Evolutionary conservation across 352 stramenopile species (phyloP).

Genomic region (Pythium rishiriense): DNA sequence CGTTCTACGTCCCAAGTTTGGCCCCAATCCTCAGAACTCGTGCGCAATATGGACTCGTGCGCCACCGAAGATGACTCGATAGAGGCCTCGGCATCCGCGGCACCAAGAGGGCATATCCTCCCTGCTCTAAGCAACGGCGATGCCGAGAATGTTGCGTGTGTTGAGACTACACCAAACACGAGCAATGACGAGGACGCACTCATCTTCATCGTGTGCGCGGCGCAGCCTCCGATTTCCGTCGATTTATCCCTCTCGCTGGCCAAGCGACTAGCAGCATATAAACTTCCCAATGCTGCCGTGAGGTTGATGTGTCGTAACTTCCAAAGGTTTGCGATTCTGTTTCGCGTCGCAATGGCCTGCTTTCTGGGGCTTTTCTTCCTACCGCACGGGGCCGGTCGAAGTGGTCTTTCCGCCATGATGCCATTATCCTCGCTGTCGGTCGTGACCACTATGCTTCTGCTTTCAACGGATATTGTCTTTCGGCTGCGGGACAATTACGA

Average conservation of each 20-base stretch:
- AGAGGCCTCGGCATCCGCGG: too few species aligned
- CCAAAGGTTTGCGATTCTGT: not conserved
- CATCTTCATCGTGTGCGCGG: not conserved
- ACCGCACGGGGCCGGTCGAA: not conserved
- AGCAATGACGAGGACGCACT: not conserved
- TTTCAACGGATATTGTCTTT: conserved; percentile 2
- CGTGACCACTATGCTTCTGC: not conserved
- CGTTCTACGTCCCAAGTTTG: too few species aligned
- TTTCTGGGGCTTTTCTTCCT: conserved; percentile 4
- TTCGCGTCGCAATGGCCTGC: not conserved
- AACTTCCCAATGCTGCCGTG: not conserved
- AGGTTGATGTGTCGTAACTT: not conserved
- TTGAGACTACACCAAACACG: too few species aligned
- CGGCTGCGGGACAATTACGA: conserved; percentile 7
- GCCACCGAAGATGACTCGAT: too few species aligned
- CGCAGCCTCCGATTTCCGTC: not conserved
- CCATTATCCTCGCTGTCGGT: not conserved
- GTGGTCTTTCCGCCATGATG: not conserved
- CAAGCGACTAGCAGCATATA: not conserved
- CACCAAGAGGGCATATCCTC: too few species aligned
- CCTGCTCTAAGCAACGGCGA: too few species aligned
- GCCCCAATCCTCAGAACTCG: too few species aligned
- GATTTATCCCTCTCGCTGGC: conserved; percentile 1
- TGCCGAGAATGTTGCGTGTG: too few species aligned
- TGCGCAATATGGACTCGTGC: too few species aligned